Evolutionary conservation across 257 asterid genomes (phyloP).

Genomic region (Lycium ferocissimum): DNA sequence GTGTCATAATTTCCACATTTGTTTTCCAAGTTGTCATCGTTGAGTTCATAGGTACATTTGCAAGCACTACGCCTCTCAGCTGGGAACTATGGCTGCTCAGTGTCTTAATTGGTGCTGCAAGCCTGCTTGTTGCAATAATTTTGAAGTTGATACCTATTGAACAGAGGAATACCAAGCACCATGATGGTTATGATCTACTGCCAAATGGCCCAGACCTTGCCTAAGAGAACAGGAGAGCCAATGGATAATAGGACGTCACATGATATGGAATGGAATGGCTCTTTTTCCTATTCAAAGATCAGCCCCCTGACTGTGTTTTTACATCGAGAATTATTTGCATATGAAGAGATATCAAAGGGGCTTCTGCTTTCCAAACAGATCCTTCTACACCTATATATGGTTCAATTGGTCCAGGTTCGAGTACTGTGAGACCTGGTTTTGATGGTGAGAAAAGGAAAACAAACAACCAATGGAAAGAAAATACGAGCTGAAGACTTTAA

Average conservation of each 20-base stretch:
- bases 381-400: not conserved
- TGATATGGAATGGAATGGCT: not conserved
- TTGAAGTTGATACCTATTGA: slow-evolving; percentile 68
- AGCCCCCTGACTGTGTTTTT: not conserved
- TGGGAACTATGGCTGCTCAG: slow-evolving; percentile 64
- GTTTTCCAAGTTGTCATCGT: slow-evolving; percentile 70
- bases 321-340: not conserved
- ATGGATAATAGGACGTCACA: not conserved
- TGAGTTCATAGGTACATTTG: slow-evolving; percentile 64
- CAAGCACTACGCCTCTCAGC: slow-evolving; percentile 66
- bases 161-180: slow-evolving; percentile 41
- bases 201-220: slow-evolving; percentile 79
- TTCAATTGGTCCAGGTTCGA: not conserved
- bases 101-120: slow-evolving; percentile 57
- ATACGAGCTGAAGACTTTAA: not conserved
- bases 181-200: slow-evolving; percentile 72
- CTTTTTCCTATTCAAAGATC: not conserved
- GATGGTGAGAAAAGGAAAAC: slow-evolving; percentile 4
- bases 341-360: not conserved
- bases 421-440: not conserved
- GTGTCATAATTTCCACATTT: slow-evolving; percentile 60
- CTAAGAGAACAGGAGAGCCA: slow-evolving; percentile 32
- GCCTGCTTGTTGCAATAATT: slow-evolving; percentile 56
- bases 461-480: not conserved
- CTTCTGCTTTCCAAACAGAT: not conserved